Evolutionary conservation across 2,329 filamentous ascomycete species (phyloP).

Genomic region (Colletotrichum horii): DNA sequence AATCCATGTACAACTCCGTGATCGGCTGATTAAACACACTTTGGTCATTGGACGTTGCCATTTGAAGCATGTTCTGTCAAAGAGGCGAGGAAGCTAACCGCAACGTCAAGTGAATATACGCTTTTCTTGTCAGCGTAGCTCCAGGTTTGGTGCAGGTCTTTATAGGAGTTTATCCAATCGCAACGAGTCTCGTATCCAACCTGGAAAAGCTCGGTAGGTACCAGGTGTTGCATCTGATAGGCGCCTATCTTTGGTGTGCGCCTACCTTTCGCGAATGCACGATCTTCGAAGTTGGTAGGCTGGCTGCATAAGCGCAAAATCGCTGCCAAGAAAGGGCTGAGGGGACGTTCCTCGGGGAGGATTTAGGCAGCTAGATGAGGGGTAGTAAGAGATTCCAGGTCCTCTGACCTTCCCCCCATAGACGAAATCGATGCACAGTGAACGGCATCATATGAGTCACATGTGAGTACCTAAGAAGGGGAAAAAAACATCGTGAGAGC

Average conservation of each 20-base stretch:
- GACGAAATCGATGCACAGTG: background rate
- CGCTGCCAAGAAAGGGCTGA: background rate
- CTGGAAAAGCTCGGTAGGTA: background rate
- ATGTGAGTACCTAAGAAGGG: background rate
- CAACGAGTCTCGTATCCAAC: background rate
- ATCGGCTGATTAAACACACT: background rate
- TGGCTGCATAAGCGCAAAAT: background rate
- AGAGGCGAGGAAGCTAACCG: background rate
- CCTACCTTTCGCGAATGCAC: background rate
- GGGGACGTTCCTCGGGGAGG: accelerated
- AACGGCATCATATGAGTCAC: accelerated
- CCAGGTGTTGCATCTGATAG: background rate
- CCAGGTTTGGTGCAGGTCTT: background rate
- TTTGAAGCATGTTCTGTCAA: background rate
- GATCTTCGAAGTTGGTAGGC: background rate
- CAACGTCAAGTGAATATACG: background rate
- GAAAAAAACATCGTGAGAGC: background rate
- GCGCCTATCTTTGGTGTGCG: background rate
- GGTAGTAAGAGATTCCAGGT: background rate
- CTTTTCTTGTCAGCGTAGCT: background rate
- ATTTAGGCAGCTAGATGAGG: background rate
- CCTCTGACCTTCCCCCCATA: background rate
- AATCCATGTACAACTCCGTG: background rate
- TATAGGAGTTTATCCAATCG: background rate
- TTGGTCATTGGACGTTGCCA: background rate